Base-by-base conservation (phyloP, 2,329 filamentous ascomycete genomes). In the Dactylellina cionopaga region DNA sequence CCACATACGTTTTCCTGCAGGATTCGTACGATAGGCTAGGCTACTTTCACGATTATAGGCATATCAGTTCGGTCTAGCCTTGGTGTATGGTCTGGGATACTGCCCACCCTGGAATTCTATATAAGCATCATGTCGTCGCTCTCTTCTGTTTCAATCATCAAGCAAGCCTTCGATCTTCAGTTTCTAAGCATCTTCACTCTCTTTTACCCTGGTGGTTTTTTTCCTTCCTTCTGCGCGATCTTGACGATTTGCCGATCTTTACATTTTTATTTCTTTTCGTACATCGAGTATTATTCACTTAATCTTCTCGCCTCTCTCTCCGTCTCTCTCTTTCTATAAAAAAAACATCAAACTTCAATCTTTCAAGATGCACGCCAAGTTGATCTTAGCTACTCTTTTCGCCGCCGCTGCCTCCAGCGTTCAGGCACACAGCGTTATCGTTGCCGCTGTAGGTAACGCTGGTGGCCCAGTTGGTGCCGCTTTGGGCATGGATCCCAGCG, bases 91-190 rank as follows among this genome's bases (percentile, higher is more conserved):
- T 17, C 19, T 10, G 43, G 10, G 22, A 47, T 5, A n/a, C n/a
- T 4, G 22, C 43, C 43, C 43, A 35, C 25, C 6, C 2, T 31
- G 19, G 9, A 27, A 27, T 6, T 35, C 24, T 68, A 68, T 68
- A 59, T 58, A 68, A 68, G 10, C 6, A 27, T 5, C 5, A 19
- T 17, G 44, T 54, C 29, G 33, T 59, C 43, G 27, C 44, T 47
- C 51, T 46, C 39, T 59, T 59, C 44, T 63, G 19, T 54, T 22
- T 46, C 33, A 37, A 68, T 68, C 63, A 68, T 59, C 63, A 68
- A 68, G 63, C 63, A 68, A 68, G 63, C 54, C 46, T 59, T 68
- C 54, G 52, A 68, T 68, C 63, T 68, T 68, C 63, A 68, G 63
- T 44, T 35, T 52, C 35, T 46, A 39, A 59, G 44, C 52, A 59